A percentile compares a stretch with the other conserved stretches of the same genome.
Evolutionary conservation across 345 rosid genomes (phyloP).

Genomic region (Eucalyptus melliodora): DNA sequence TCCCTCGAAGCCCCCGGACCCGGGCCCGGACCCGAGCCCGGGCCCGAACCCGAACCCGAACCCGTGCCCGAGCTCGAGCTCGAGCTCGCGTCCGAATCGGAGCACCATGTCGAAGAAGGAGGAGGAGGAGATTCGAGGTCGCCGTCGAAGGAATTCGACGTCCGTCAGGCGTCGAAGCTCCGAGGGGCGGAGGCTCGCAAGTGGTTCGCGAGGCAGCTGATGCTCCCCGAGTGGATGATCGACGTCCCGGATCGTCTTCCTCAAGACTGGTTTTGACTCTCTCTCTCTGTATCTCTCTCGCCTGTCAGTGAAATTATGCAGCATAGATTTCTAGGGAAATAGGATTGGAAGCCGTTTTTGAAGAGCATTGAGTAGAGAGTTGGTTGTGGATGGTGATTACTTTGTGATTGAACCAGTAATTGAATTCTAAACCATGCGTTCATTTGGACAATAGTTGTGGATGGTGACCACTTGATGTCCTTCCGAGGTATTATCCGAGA

Average conservation of each 20-base stretch:
- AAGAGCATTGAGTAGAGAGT: not conserved
- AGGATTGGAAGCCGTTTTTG: not conserved
- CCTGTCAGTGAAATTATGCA: not conserved
- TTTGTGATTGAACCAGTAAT: not conserved
- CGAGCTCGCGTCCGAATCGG: not conserved
- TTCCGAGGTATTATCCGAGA: not conserved
- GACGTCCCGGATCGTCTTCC: constrained; percentile 69
- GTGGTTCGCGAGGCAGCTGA: constrained; percentile 82
- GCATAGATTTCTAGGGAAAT: not conserved
- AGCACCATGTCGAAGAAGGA: not conserved
- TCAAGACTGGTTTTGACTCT: constrained; percentile 47
- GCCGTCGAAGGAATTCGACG: constrained; percentile 31
- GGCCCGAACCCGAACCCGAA: too few species aligned
- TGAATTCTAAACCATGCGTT: not conserved
- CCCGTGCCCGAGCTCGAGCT: constrained; percentile 2
- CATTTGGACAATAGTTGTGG: not conserved
- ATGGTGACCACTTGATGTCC: not conserved
- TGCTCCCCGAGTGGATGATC: constrained; percentile 98
- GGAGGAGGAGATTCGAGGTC: not conserved
- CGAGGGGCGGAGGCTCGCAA: constrained; percentile 70
- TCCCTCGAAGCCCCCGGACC: constrained; percentile 23
- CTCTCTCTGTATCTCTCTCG: not conserved
- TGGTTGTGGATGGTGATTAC: not conserved
- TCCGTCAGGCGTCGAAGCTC: constrained; percentile 58
- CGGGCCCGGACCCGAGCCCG: constrained; percentile 1